Conservation (phyloP, 2,329 filamentous ascomycete genomes). For the Diplodia scrobiculata region DNA sequence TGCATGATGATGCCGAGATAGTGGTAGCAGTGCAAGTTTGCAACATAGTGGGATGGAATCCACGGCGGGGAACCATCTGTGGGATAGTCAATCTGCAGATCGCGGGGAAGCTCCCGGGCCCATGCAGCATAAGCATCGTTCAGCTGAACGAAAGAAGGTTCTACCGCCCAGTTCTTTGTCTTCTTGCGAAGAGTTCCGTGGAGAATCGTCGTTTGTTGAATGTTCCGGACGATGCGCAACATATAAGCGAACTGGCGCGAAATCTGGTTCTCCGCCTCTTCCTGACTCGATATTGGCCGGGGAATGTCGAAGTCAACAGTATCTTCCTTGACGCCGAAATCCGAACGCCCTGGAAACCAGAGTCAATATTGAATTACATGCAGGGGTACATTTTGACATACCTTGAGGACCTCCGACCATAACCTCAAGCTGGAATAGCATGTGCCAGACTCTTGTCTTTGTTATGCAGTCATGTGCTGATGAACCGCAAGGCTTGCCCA, state of each 20-base stretch:
- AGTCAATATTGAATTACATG: constrained; percentile 22
- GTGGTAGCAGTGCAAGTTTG: constrained; percentile 87
- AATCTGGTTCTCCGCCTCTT: constrained; percentile 74
- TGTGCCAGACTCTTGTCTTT: constrained; percentile 88
- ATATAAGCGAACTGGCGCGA: constrained; percentile 84
- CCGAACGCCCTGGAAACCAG: constrained; percentile 62
- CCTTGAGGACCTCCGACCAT: constrained; percentile 96
- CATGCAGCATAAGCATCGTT: constrained; percentile 77
- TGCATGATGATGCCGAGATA: constrained; percentile 83
- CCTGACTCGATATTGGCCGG: constrained; percentile 64
- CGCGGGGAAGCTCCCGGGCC: constrained; percentile 73
- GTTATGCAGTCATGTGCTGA: constrained; percentile 74
- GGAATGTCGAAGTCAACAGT: constrained; percentile 74
- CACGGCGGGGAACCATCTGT: constrained; percentile 77
- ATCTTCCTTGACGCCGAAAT: constrained; percentile 73
- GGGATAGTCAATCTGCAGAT: constrained; percentile 77
- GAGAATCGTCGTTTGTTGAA: constrained; percentile 73
- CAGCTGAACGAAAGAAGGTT: constrained; percentile 78
- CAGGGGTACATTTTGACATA: constrained; percentile 43
- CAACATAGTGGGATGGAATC: constrained; percentile 83
- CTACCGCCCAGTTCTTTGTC: constrained; percentile 80
- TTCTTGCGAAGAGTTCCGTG: constrained; percentile 74
- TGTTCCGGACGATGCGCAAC: constrained; percentile 72
- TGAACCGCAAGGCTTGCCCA: constrained; percentile 69
- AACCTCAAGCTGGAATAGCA: constrained; percentile 78